phyloP scores from a whole-genome alignment of 306 rosid genomes.

The Hippophae rhamnoides region DNA sequence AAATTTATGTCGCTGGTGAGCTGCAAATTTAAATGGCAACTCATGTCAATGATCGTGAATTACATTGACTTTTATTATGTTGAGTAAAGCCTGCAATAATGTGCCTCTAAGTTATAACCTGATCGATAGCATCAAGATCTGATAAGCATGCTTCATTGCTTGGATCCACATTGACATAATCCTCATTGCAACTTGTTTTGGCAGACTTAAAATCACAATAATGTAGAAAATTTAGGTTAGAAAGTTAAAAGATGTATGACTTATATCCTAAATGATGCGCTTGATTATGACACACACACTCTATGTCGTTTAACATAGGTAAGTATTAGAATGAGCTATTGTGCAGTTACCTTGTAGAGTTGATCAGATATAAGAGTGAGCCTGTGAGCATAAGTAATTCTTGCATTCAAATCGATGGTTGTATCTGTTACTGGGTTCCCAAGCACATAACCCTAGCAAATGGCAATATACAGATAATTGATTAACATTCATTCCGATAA shows the following conservation, averaged over 20 bases:
- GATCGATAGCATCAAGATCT: conserved; percentile 11
- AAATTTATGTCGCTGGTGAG: conserved; percentile 12
- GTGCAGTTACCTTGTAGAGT: conserved; percentile 3
- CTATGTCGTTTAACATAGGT: too few species aligned
- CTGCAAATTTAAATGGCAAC: conserved; percentile 7
- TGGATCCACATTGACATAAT: conserved; percentile 13
- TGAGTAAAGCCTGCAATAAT: too few species aligned
- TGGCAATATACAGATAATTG: not conserved
- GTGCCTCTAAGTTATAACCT: not conserved
- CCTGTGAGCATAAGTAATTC: conserved; percentile 3
- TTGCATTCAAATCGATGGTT: conserved; percentile 10
- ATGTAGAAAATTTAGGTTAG: not conserved
- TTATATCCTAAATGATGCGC: too few species aligned
- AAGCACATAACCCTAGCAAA: conserved; percentile 17
- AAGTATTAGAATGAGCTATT: too few species aligned
- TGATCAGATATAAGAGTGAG: conserved; percentile 11
- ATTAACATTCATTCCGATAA: not conserved
- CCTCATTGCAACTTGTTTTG: conserved; percentile 14
- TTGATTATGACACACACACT: too few species aligned
- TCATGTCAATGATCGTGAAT: too few species aligned
- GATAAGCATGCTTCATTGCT: conserved; percentile 8
- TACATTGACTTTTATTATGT: too few species aligned
- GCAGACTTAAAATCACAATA: conserved; percentile 5
- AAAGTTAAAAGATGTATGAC: not conserved
- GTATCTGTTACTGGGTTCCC: conserved; percentile 16